Conservation (phyloP, 805 yeast species). For the Zygoascus biomembranicola region DNA sequence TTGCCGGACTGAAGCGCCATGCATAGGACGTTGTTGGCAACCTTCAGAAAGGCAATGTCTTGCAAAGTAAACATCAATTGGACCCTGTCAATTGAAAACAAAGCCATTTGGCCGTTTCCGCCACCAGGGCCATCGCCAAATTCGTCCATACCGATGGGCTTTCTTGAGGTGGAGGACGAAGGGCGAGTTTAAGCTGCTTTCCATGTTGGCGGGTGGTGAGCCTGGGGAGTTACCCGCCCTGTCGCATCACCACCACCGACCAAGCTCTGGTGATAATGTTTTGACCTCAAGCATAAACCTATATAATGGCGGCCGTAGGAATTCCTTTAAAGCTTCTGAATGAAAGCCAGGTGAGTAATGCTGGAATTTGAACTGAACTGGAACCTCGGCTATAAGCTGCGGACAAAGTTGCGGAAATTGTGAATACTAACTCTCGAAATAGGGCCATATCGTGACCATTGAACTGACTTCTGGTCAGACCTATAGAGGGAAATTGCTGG, state of each 20-base stretch:
- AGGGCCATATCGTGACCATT: constrained; percentile 77
- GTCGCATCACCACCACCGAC: too few species aligned
- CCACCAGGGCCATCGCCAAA: constrained; percentile 1
- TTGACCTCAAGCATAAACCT: background rate
- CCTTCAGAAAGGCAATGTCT: constrained; percentile 44
- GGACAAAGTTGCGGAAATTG: too few species aligned
- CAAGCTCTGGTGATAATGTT: background rate
- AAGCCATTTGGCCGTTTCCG: background rate
- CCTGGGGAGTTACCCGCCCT: too few species aligned
- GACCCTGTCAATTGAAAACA: constrained; percentile 33
- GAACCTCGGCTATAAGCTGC: too few species aligned
- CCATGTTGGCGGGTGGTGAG: too few species aligned
- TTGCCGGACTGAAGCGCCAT: constrained; percentile 45
- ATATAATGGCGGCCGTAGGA: constrained; percentile 36
- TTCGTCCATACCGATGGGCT: background rate
- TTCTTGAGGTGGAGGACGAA: background rate
- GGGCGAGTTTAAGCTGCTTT: background rate
- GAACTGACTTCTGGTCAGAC: constrained; percentile 82
- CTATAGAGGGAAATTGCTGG: constrained; percentile 79
- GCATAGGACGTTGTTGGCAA: constrained; percentile 46
- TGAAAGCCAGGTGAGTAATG: constrained; percentile 53
- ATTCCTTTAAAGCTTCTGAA: constrained; percentile 79
- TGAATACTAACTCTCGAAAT: background rate
- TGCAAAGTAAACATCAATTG: constrained; percentile 44
- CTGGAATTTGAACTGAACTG: background rate